phyloP scores from a whole-genome alignment of 345 rosid species.

The Alliaria petiolata region DNA sequence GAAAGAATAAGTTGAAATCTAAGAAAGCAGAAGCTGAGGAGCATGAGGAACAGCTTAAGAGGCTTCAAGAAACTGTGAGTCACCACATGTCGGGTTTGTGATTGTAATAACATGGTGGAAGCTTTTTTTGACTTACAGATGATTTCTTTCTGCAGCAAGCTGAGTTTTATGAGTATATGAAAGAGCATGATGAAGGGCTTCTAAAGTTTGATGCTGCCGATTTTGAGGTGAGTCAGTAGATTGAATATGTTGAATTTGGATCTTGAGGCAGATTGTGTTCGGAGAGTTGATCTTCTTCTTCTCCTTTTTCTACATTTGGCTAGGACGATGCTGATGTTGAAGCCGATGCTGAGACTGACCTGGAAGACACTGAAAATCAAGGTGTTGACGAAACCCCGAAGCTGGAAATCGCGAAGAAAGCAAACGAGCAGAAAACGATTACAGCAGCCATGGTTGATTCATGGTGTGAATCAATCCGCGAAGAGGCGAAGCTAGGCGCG shows the following conservation, averaged over 20 bases:
- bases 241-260: not conserved
- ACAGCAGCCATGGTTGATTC: slow-evolving; percentile 72
- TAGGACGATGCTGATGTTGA: slow-evolving; percentile 33
- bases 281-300: not conserved
- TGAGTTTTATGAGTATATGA: slow-evolving; percentile 72
- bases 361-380: slow-evolving; percentile 41
- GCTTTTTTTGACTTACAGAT: not conserved
- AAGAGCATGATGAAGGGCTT: slow-evolving; percentile 72
- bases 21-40: slow-evolving; percentile 46
- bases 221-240: slow-evolving; percentile 48
- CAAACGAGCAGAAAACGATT: slow-evolving; percentile 49
- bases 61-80: slow-evolving; percentile 67
- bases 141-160: slow-evolving; percentile 59
- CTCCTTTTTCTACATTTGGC: slow-evolving; percentile 13
- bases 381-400: slow-evolving; percentile 34
- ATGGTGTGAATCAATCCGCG: slow-evolving; percentile 63
- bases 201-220: slow-evolving; percentile 74
- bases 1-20: slow-evolving; percentile 34
- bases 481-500: slow-evolving; percentile 57
- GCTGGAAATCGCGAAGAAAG: slow-evolving; percentile 29
- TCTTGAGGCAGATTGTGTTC: not conserved
- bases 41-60: slow-evolving; percentile 68
- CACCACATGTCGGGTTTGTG: not conserved
- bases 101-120: not conserved
- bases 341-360: slow-evolving; percentile 49